A percentile compares a stretch with the other conserved stretches of the same genome.
These are phyloP conservation scores for Mycotypha africana DNA, from an alignment of 371 early-diverging fungal genomes.

Conservation along the genomic window DNA sequence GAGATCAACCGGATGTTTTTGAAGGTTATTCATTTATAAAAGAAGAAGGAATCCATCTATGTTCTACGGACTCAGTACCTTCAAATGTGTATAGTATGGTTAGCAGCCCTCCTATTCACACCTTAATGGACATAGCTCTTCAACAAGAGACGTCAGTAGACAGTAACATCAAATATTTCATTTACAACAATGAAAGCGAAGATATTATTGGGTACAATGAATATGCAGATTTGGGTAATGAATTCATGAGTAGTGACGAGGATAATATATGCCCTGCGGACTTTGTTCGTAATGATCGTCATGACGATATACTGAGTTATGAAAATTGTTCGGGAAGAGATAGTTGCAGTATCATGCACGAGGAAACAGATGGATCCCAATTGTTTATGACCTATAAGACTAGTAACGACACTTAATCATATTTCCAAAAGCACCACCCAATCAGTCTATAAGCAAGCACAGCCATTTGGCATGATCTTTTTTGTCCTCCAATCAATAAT, in stretches of 20 bases:
- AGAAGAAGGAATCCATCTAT: constrained; percentile 7
- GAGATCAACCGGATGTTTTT: too few relatives aligned
- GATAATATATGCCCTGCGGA: not conserved
- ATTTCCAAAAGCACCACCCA: too few relatives aligned
- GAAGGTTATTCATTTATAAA: constrained; percentile 53
- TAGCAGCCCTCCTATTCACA: constrained; percentile 9
- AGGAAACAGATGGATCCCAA: not conserved
- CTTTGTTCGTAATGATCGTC: not conserved
- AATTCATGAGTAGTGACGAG: not conserved
- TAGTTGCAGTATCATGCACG: not conserved
- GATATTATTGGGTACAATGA: constrained; percentile 4
- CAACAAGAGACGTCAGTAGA: too few relatives aligned
- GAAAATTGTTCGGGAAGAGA: not conserved
- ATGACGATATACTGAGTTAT: not conserved
- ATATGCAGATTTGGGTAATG: not conserved
- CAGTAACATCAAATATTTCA: not conserved
- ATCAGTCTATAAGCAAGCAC: too few relatives aligned
- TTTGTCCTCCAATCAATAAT: not conserved
- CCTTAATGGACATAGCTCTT: too few relatives aligned
- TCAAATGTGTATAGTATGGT: constrained; percentile 15
- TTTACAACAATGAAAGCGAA: constrained; percentile 1
- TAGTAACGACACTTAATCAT: not conserved
- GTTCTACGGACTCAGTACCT: constrained; percentile 8
- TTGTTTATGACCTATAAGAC: not conserved
- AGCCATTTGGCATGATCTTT: not conserved